Base-by-base conservation (phyloP, 2,329 filamentous ascomycete species). In the Zymoseptoria passerinii region DNA sequence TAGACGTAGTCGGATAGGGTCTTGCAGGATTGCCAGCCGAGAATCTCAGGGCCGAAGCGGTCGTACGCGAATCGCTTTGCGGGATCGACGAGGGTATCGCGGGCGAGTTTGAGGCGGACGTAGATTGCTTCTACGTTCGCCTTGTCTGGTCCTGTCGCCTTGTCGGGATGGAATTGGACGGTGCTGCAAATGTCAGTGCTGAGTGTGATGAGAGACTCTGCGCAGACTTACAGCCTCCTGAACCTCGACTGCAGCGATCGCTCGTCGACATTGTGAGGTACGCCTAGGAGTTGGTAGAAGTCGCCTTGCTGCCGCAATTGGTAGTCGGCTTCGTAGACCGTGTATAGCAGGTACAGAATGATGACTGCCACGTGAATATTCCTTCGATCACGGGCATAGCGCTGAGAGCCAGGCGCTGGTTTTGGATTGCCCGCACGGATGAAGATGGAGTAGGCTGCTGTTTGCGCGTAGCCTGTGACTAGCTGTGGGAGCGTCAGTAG, bases 241-340 rank as follows among this genome's bases (percentile, higher is more conserved):
- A 96, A 96, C 56, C 86, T 85, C 20, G 87, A 87, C 75, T 95
- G 94, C 71, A 99, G 83, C 10, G 87, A 85, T 66, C 83, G 83
- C 55, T 95, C 90, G 55, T 83, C 81, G 9, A 88, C 87, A 58
- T 81, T 73, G 44, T 86, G 79, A 10, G 86, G 78, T 0, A 96
- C 82, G 40, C 84, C 84, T 0, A 99, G 82, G 63, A 87, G 82
- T 52, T 83, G 78, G 76, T 96, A 97, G 77, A 88, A 96, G 73
- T 90, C 86, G 18, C 87, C 85, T 1, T 80, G 77, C 50, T 81
- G 77, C 62, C 84, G 87, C 28, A 96, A 80, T 63, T 90, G 85
- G 77, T 89, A 85, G 79, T 95, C 89, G 68, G 90, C 88, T 76
- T 97, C 92, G 77, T 92, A 94, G 68, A 97, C 84, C 52, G 91